phyloP scores from a whole-genome alignment of 169 alveolate genomes.

The Cyclospora cayetanensis region DNA sequence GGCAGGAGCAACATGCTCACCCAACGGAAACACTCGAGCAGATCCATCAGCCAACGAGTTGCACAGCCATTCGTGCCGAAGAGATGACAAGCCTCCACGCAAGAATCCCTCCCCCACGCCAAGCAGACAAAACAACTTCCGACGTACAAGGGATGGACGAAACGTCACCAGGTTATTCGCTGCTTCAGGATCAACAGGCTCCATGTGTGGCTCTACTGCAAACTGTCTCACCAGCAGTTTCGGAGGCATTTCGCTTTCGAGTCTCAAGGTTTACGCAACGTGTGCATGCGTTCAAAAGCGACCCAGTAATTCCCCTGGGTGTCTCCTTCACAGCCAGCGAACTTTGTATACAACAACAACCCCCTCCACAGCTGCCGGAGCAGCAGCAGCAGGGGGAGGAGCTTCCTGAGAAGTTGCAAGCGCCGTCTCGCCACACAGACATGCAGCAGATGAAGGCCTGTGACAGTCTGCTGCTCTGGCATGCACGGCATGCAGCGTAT shows the following conservation, averaged over 20 bases:
- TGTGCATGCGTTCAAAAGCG: constrained; percentile 31
- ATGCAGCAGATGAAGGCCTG: not conserved
- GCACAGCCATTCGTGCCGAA: too few species aligned
- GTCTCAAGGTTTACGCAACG: constrained; percentile 67
- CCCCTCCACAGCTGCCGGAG: not conserved
- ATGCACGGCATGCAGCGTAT: not conserved
- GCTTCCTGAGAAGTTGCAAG: not conserved
- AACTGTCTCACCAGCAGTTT: too few species aligned
- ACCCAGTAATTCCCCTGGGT: not conserved
- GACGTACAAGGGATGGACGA: not conserved
- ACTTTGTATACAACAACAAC: not conserved
- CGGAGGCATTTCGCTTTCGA: constrained; percentile 38
- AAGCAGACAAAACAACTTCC: not conserved
- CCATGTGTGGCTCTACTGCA: too few species aligned
- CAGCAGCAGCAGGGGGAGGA: constrained; percentile 9
- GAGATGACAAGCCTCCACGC: too few species aligned
- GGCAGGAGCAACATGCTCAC: too few species aligned
- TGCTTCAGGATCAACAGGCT: not conserved
- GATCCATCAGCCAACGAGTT: too few species aligned
- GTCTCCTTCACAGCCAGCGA: not conserved
- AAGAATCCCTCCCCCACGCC: too few species aligned
- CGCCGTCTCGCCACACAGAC: not conserved
- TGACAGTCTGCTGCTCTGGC: not conserved
- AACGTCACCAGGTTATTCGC: not conserved
- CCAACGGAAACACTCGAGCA: too few species aligned